Conservation (phyloP, 352 stramenopile species). For the Phytophthora sojae region DNA sequence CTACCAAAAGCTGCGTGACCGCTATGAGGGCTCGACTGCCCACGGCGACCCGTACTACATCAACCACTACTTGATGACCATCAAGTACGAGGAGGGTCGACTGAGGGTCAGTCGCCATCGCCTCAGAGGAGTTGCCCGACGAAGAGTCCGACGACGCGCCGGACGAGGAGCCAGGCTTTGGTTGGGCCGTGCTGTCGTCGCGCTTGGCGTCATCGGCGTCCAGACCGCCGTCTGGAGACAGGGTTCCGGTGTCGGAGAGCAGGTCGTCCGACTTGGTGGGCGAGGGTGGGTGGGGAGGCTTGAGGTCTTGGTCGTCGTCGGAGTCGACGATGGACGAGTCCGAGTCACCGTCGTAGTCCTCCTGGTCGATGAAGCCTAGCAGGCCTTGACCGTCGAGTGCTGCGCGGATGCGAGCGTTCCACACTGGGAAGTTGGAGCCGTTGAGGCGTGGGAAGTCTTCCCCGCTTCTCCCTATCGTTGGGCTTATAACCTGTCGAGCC, state of each 20-base stretch:
- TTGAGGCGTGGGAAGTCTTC: conserved; percentile 21
- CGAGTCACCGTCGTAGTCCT: neutral
- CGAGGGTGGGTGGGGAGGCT: neutral
- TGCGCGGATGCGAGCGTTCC: conserved; percentile 16
- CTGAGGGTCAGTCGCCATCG: neutral
- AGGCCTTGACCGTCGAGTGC: conserved; percentile 16
- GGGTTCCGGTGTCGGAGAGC: neutral
- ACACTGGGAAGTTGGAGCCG: conserved; percentile 19
- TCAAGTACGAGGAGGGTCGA: too few relatives aligned
- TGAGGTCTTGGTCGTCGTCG: neutral
- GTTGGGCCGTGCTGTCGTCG: neutral
- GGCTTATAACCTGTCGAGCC: conserved; percentile 15
- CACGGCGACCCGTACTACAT: too few relatives aligned
- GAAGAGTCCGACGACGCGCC: too few relatives aligned
- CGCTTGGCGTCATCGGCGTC: neutral
- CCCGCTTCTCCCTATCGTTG: conserved; percentile 11
- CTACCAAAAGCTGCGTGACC: too few relatives aligned
- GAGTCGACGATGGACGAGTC: neutral
- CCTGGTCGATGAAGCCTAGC: conserved; percentile 19
- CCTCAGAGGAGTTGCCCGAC: neutral
- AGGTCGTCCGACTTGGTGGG: neutral
- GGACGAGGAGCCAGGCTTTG: neutral
- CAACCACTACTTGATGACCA: too few relatives aligned
- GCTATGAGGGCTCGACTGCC: too few relatives aligned
- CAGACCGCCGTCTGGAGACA: neutral